These are phyloP conservation scores for Lagenidium sp. DNA, from an alignment of 352 stramenopile species.

Conservation along the genomic window DNA sequence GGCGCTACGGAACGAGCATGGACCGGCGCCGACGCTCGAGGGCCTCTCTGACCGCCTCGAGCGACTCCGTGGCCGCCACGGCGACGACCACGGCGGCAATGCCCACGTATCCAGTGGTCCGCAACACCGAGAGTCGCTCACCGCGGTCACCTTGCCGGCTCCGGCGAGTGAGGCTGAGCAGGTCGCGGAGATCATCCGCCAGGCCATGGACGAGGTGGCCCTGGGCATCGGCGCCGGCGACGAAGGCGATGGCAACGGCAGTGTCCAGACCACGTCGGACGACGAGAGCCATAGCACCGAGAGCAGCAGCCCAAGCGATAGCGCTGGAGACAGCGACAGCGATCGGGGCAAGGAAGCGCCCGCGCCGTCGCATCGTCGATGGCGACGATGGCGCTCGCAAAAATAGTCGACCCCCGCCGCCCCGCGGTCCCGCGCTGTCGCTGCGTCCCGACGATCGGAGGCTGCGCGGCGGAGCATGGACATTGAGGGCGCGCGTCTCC, in stretches of 20 bases:
- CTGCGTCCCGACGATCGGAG: too few relatives aligned
- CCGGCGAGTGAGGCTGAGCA: slow-evolving; percentile 1
- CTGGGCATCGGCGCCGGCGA: slow-evolving; percentile 36
- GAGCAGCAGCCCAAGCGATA: background rate
- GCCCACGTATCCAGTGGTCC: slow-evolving; percentile 13
- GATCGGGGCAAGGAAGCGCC: too few relatives aligned
- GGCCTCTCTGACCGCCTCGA: slow-evolving; percentile 28
- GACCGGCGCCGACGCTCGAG: slow-evolving; percentile 9
- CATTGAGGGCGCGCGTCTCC: slow-evolving; percentile 24
- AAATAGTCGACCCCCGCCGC: slow-evolving; percentile 10
- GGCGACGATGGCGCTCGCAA: too few relatives aligned
- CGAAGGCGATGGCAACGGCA: slow-evolving; percentile 8
- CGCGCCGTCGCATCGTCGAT: too few relatives aligned
- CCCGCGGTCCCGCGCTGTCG: background rate
- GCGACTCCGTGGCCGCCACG: slow-evolving; percentile 14
- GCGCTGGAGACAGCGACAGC: background rate
- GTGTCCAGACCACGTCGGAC: background rate
- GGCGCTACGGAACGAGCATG: slow-evolving; percentile 32
- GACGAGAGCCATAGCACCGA: background rate
- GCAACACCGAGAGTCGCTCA: too few relatives aligned
- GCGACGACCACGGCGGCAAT: background rate
- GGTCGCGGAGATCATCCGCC: slow-evolving; percentile 39
- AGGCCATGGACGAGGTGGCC: slow-evolving; percentile 48
- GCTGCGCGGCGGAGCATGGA: slow-evolving; percentile 18
- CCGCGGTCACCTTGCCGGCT: too few relatives aligned